Base-by-base conservation (phyloP, 495 filamentous ascomycete genomes). In the Aspergillus avenaceus region DNA sequence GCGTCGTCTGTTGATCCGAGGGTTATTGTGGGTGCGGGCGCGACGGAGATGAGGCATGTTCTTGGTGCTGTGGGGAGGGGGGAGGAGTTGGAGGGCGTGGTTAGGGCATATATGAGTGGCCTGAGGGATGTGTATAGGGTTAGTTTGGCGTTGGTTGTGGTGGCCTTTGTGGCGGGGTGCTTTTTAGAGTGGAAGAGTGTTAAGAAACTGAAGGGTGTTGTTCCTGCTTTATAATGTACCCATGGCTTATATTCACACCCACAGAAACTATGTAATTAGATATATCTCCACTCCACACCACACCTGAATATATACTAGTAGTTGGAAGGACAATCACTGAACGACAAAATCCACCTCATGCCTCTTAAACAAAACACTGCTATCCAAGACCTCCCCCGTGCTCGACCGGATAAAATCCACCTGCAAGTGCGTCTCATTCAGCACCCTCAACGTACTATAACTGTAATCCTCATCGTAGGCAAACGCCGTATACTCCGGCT, bases 381-480 rank as follows among this genome's bases (percentile, higher is more conserved):
- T 60, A 59, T 84, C 81, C 58, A 83, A 47, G 1, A 80, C 45
- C 34, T 68, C 69, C 0, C 79, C 79, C 7, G 71, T 79, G 0
- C 66, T 58, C 0, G 78, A 81, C 8, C 55, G 56, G 24, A 81
- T 70, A 49, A 76, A 76, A 12, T 73, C 60, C 26, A 76, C 60
- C 50, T 65, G 59, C 53, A 76, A 47, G 21, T 65, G 37, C 8
- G 62, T 54, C 49, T 52, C 51, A 49, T 74, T 58, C 45, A 69
- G 44, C 8, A 76, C 58, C 16, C 60, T 56, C 7, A 76, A 23
- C 0, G 60, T 64, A 5, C 53, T 53, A 50, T 81, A 84, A 58
- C 76, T 78, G 42, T 78, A 82, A 50, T 78, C 78, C 45, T 78
- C 73, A 0, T 67, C 78, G 47, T 83, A 82, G 8, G 70, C 77